Base-by-base conservation (phyloP, 345 rosid genomes). In the Cardamine occulta region DNA sequence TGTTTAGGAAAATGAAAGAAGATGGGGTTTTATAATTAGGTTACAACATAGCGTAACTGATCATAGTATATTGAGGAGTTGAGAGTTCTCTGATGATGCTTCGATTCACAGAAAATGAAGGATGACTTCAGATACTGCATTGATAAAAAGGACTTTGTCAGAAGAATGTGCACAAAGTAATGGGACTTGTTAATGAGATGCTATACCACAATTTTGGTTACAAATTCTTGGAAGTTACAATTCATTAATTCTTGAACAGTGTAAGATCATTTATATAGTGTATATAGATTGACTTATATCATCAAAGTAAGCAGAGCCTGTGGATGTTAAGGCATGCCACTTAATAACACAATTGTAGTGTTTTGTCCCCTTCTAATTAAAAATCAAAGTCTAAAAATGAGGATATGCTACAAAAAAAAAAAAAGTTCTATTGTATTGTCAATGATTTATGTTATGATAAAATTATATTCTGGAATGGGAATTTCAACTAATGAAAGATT, bases 1-100 rank as follows among this genome's bases (percentile, higher is more conserved):
- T 76, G 59, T 69, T 63, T 64, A 55, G 60, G 47, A 77, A 64
- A 26, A 63, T 71, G 80, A 77, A 64, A 56, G 76, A 71, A 63
- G 66, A 71, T 71, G 76, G 75, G 6, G 34, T 69, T 54, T 34
- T 45, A 8, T 52, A 31, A 39, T 23, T 29, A 74, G 64, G n/a
- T 73, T 54, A 51, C 7, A 26, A 13, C 35, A 58, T 31, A 31
- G 28, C 11, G 32, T 57, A 61, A 28, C 21, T 52, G 62, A 11
- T 29, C 18, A 73, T 63, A 19, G 31, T 62, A 39, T 26, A 1
- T 26, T 40, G 63, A 26, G 4, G 6, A 34, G 57, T 19, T 48
- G 19, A 48, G 9, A 7, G 19, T 17, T 56, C 14, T 28, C 29
- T 42, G 53, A 40, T 40, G 63, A 55, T 56, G 15, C 49, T 67